Percentiles rank a stretch among this genome's conserved stretches.
Conservation (phyloP, 1,284 basidiomycete species). For the Trichosporon asahii region DNA sequence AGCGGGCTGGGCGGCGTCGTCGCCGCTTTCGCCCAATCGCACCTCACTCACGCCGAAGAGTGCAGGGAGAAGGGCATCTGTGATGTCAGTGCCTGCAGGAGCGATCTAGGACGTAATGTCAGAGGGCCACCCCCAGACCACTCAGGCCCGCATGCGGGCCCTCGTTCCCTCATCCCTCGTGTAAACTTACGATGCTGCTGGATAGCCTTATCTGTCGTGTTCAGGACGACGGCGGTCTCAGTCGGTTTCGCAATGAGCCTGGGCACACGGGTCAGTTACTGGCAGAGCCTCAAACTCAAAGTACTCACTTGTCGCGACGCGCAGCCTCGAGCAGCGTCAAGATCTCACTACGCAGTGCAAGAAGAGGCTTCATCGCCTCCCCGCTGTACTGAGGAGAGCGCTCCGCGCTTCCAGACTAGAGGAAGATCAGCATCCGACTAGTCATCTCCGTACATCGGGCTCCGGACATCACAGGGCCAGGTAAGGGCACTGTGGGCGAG, state of each 20-base stretch:
- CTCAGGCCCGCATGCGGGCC: not conserved
- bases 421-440: not conserved
- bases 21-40: conserved; percentile 50
- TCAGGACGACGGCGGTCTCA: conserved; percentile 24
- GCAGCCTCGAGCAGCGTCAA: conserved; percentile 36
- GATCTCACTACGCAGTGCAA: conserved; percentile 31
- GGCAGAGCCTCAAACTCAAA: not conserved
- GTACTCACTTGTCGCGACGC: conserved; percentile 36
- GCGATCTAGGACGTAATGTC: not conserved
- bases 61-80: conserved; percentile 63
- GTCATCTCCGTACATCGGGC: not conserved
- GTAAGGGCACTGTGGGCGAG: not conserved
- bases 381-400: not conserved
- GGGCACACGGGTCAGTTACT: not conserved
- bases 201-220: not conserved
- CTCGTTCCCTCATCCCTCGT: not conserved
- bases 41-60: conserved; percentile 75
- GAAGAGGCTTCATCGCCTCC: conserved; percentile 30
- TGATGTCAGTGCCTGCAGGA: not conserved
- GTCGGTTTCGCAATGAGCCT: conserved; percentile 16
- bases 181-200: conserved; percentile 10
- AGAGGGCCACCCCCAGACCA: not conserved
- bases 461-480: too few relatives aligned
- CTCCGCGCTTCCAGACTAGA: not conserved
- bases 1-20: conserved; percentile 31